phyloP scores from a whole-genome alignment of 768 basidiomycete species.

The Termitomyces sp. region DNA sequence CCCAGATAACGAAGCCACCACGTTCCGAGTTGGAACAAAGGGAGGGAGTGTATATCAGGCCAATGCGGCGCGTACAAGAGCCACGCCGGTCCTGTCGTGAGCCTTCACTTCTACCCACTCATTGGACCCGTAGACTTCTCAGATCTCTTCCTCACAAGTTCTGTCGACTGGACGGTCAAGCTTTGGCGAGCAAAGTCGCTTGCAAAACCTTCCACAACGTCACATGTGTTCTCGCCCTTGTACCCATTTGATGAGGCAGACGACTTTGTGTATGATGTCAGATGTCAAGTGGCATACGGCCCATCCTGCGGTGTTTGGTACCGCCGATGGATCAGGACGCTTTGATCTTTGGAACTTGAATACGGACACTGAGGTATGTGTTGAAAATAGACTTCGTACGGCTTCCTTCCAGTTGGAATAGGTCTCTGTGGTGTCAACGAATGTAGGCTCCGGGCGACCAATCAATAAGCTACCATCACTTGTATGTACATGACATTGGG shows the following conservation, averaged over 20 bases:
- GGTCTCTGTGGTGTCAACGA: conserved; percentile 91
- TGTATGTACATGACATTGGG: conserved; percentile 95
- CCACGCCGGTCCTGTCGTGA: conserved; percentile 91
- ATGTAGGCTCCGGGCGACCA: conserved; percentile 73
- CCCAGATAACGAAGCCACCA: conserved; percentile 93
- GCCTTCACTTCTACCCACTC: conserved; percentile 91
- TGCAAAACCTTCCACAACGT: conserved; percentile 65
- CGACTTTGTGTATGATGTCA: conserved; percentile 99
- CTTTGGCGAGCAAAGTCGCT: conserved; percentile 86
- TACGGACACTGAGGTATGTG: conserved; percentile 89
- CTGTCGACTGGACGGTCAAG: conserved; percentile 98
- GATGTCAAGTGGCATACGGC: conserved; percentile 96
- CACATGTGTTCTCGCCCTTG: conserved; percentile 63
- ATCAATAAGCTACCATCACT: conserved; percentile 87
- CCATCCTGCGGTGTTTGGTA: conserved; percentile 92
- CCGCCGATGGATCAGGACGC: conserved; percentile 91
- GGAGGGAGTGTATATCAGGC: conserved; percentile 95
- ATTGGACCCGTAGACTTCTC: conserved; percentile 92
- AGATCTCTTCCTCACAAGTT: conserved; percentile 89
- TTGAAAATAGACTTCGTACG: not conserved
- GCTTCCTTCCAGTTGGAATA: conserved; percentile 25
- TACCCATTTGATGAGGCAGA: conserved; percentile 97
- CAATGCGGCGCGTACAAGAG: conserved; percentile 91
- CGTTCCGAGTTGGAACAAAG: conserved; percentile 97
- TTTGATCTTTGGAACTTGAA: conserved; percentile 99